phyloP scores from a whole-genome alignment of 2,329 filamentous ascomycete genomes.

The Epichloe amarillans region DNA sequence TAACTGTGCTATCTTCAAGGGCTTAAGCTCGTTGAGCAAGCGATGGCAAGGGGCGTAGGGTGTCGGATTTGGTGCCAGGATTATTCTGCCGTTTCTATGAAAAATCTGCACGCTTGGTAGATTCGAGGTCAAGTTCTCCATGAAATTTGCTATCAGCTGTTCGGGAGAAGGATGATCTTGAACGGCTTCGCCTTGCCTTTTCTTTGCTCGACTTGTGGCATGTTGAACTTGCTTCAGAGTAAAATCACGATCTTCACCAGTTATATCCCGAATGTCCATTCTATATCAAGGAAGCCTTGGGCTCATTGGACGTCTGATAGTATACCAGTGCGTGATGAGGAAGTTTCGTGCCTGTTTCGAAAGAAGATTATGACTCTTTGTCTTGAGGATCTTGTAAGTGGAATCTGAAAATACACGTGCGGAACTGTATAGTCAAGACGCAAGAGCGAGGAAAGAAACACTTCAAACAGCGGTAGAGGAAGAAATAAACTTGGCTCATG shows the following conservation, averaged over 20 bases:
- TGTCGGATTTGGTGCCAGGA: neutral
- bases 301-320: neutral
- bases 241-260: neutral
- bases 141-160: neutral
- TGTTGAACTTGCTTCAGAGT: neutral
- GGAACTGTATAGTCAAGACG: no score
- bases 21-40: conserved; percentile 9
- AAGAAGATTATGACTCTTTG: no score
- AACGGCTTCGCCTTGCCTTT: neutral
- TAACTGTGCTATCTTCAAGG: conserved; percentile 16
- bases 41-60: conserved; percentile 6
- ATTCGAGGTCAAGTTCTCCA: neutral
- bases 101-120: no score
- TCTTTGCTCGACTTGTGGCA: neutral
- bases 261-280: neutral
- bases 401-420: no score
- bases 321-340: no score
- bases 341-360: no score
- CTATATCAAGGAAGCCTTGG: conserved; percentile 7
- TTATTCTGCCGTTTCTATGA: no score
- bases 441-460: no score
- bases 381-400: no score
- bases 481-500: no score
- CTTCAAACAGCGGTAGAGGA: no score
- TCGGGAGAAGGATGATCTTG: neutral